Percentiles rank a stretch among this genome's conserved stretches.
phyloP scores from a whole-genome alignment of 805 yeast species.

The Spathaspora sp. region DNA sequence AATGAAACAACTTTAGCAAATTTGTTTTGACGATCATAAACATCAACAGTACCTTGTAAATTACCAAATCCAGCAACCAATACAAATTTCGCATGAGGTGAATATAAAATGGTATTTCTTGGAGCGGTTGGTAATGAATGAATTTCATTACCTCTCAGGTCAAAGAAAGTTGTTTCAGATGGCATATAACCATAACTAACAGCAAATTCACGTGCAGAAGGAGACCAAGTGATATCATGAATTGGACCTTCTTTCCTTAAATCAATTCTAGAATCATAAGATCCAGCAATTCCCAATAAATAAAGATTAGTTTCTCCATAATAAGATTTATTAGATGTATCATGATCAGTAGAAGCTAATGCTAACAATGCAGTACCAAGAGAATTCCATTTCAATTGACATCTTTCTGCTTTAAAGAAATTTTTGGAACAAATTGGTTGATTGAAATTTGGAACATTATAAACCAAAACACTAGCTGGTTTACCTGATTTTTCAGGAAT shows the following conservation, averaged over 20 bases:
- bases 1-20: conserved; percentile 76
- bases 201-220: conserved; percentile 93
- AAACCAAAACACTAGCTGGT: conserved; percentile 86
- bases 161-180: conserved; percentile 89
- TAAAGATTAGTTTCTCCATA: conserved; percentile 95
- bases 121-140: conserved; percentile 83
- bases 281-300: conserved; percentile 86
- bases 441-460: conserved; percentile 68
- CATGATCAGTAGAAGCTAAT: conserved; percentile 93
- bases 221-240: conserved; percentile 97
- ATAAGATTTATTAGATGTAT: conserved; percentile 87
- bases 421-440: conserved; percentile 83
- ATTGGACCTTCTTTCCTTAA: conserved; percentile 94
- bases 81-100: conserved; percentile 90
- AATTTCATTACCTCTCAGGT: conserved; percentile 85
- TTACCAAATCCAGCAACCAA: conserved; percentile 97
- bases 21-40: conserved; percentile 86
- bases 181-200: conserved; percentile 98
- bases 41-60: conserved; percentile 93
- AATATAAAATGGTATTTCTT: conserved; percentile 83
- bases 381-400: conserved; percentile 88
- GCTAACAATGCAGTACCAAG: conserved; percentile 93
- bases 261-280: conserved; percentile 83
- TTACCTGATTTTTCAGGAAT: conserved; percentile 82
- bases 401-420: conserved; percentile 93